Evolutionary conservation across 1,284 basidiomycete species (phyloP).

Genomic region (Trichosporon inkin): DNA sequence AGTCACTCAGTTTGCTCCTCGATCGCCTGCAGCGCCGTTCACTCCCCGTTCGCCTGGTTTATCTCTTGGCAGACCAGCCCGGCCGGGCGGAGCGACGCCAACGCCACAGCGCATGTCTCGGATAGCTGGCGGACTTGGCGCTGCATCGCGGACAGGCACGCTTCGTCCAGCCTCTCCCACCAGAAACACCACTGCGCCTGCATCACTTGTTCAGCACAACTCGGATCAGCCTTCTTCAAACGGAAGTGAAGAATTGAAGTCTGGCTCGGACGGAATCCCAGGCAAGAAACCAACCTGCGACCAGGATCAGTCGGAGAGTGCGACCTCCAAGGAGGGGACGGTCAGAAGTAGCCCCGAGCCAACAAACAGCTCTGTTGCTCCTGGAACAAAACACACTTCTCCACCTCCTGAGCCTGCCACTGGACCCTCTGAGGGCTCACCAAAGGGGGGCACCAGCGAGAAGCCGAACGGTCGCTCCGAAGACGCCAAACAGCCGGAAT

Average conservation of each 20-base stretch:
- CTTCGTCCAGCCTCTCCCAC: background rate
- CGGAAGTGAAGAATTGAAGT: background rate
- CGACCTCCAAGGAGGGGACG: no score
- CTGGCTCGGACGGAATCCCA: background rate
- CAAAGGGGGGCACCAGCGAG: background rate
- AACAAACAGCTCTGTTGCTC: no score
- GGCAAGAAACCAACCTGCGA: background rate
- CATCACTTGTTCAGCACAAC: background rate
- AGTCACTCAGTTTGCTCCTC: slow-evolving; percentile 9
- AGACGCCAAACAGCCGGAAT: background rate
- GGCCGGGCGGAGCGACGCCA: slow-evolving; percentile 4
- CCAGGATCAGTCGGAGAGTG: background rate
- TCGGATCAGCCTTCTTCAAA: background rate
- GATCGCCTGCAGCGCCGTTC: background rate
- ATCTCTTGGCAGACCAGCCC: slow-evolving; percentile 8
- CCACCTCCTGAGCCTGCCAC: no score
- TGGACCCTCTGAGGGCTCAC: background rate
- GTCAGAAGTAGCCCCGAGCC: no score
- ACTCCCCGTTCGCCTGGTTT: background rate
- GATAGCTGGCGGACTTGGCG: background rate
- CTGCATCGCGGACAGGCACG: background rate
- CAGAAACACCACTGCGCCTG: background rate
- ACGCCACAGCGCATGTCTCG: slow-evolving; percentile 9
- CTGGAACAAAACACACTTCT: no score
- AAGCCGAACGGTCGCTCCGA: background rate